Percentiles rank a stretch among this genome's conserved stretches.
These are phyloP conservation scores for Chaetomiaceae sp. DNA, from an alignment of 2,329 filamentous ascomycete species.

Conservation along the genomic window DNA sequence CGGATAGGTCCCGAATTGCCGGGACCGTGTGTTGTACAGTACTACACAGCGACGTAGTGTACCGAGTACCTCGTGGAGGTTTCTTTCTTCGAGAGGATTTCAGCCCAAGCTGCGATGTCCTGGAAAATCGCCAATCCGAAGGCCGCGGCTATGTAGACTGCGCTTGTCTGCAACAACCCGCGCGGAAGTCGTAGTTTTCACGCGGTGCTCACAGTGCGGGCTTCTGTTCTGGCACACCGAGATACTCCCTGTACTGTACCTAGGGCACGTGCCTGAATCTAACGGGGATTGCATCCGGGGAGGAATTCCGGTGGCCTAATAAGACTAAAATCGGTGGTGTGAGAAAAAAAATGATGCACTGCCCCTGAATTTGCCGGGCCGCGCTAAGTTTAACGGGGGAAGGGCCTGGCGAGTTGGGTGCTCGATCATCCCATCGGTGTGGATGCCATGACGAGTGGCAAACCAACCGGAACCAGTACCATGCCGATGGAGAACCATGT, in stretches of 20 bases:
- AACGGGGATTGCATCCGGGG: neutral
- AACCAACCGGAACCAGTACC: constrained; percentile 22
- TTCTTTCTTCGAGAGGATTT: too few species aligned
- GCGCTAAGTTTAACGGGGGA: neutral
- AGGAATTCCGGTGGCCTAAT: neutral
- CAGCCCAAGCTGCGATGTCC: too few species aligned
- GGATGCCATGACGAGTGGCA: constrained; percentile 5
- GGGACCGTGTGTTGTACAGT: neutral
- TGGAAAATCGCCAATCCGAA: too few species aligned
- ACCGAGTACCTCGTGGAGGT: too few species aligned
- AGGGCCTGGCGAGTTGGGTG: neutral
- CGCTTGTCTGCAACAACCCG: constrained; percentile 5
- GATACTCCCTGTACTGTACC: neutral
- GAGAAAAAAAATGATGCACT: neutral
- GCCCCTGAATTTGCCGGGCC: constrained; percentile 6
- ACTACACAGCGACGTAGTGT: neutral
- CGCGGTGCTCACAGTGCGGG: constrained; percentile 3
- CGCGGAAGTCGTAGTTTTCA: neutral
- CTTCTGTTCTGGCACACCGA: neutral
- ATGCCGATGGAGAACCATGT: constrained; percentile 18
- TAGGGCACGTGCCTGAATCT: constrained; percentile 7
- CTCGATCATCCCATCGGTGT: constrained; percentile 9
- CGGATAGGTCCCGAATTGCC: constrained; percentile 2
- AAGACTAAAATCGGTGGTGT: neutral
- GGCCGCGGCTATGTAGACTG: too few species aligned